phyloP scores from a whole-genome alignment of 2,329 filamentous ascomycete species.

The Scedosporium dehoogii region DNA sequence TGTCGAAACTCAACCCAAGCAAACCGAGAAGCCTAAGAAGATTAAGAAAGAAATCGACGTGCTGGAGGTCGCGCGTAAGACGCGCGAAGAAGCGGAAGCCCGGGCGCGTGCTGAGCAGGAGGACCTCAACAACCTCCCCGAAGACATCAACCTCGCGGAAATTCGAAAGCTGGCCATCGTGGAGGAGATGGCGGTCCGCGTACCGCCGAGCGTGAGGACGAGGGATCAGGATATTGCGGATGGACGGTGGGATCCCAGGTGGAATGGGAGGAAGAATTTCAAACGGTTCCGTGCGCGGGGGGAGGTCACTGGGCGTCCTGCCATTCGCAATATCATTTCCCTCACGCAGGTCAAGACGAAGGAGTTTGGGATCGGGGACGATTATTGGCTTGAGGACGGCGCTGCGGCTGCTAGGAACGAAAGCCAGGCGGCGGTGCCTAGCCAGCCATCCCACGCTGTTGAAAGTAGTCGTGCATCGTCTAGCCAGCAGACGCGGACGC shows the following conservation, averaged over 20 bases:
- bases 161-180: constrained; percentile 67
- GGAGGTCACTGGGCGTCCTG: constrained; percentile 30
- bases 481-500: not conserved
- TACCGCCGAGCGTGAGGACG: constrained; percentile 19
- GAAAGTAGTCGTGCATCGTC: constrained; percentile 9
- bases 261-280: constrained; percentile 95
- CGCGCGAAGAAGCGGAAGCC: constrained; percentile 58
- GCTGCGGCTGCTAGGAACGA: constrained; percentile 15
- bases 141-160: constrained; percentile 60
- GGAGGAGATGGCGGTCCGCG: constrained; percentile 61
- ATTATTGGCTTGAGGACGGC: constrained; percentile 60
- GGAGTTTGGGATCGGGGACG: constrained; percentile 63
- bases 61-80: constrained; percentile 52
- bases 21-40: constrained; percentile 31
- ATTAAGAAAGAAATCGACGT: constrained; percentile 57
- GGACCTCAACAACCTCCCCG: constrained; percentile 40
- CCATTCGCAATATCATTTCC: constrained; percentile 51
- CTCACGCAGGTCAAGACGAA: constrained; percentile 64
- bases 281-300: constrained; percentile 69
- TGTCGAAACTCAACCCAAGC: constrained; percentile 14
- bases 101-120: constrained; percentile 42
- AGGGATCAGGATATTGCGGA: constrained; percentile 40
- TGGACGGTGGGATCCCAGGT: constrained; percentile 70
- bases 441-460: constrained; percentile 14
- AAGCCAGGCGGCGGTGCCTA: constrained; percentile 13